Evolutionary conservation across 805 yeast genomes (phyloP).

Genomic region (Starmerella stigmatis): DNA sequence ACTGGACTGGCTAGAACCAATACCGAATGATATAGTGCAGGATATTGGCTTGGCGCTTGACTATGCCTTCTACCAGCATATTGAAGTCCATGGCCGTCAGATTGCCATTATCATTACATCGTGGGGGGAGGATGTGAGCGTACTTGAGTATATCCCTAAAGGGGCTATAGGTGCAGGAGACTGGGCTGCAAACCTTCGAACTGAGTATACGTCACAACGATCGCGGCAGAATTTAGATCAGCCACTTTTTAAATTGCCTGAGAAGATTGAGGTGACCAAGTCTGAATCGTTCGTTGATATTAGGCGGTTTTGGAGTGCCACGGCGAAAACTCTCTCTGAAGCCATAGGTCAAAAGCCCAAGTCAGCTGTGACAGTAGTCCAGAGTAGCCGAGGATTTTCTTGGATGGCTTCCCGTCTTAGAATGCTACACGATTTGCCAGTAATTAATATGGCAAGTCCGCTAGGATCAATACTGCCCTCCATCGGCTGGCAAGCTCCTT

Average conservation of each 20-base stretch:
- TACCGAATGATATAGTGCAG: constrained; percentile 22
- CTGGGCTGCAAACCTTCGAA: constrained; percentile 11
- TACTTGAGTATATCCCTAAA: constrained; percentile 10
- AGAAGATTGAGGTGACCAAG: constrained; percentile 44
- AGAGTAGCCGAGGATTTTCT: constrained; percentile 45
- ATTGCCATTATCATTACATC: constrained; percentile 16
- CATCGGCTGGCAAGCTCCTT: constrained; percentile 32
- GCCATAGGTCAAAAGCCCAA: constrained; percentile 53
- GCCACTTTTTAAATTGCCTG: constrained; percentile 42
- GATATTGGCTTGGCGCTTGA: constrained; percentile 21
- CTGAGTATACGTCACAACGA: constrained; percentile 16
- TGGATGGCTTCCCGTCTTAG: constrained; percentile 31
- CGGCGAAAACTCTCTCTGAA: constrained; percentile 45
- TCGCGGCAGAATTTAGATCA: constrained; percentile 11
- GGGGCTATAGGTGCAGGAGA: background rate
- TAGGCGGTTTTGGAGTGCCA: constrained; percentile 45
- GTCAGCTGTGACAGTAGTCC: constrained; percentile 56
- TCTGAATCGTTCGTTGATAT: constrained; percentile 39
- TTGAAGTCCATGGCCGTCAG: constrained; percentile 22
- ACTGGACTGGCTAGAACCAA: constrained; percentile 40
- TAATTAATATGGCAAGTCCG: constrained; percentile 4
- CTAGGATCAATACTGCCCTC: constrained; percentile 12
- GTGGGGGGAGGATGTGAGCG: constrained; percentile 11
- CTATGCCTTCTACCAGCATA: constrained; percentile 26
- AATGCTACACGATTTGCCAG: constrained; percentile 15